A percentile compares a stretch with the other conserved stretches of the same genome.
Conservation (phyloP, 768 basidiomycete genomes). For the Suillus luteus region DNA sequence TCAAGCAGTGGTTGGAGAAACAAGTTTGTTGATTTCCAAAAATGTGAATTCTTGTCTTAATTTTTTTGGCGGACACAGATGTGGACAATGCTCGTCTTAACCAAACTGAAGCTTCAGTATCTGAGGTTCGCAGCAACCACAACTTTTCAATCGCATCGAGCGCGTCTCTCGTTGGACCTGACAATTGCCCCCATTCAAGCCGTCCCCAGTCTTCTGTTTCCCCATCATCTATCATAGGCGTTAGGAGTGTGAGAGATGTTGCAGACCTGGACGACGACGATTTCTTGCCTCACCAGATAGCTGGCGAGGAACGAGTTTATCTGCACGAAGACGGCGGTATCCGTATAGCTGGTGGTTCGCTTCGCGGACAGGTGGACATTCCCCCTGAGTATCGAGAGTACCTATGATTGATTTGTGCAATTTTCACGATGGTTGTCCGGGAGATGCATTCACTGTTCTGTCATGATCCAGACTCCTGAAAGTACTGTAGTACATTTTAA, state of each 20-base stretch:
- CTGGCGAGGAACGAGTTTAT: neutral
- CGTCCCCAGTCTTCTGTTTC: neutral
- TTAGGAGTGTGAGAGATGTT: neutral
- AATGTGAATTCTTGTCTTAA: neutral
- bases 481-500: neutral
- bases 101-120: neutral
- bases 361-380: neutral
- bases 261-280: neutral
- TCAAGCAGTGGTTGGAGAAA: neutral
- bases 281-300: neutral
- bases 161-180: neutral
- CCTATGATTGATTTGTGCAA: neutral
- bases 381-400: constrained; percentile 10
- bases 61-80: neutral
- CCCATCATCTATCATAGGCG: neutral
- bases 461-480: neutral
- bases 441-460: neutral
- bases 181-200: neutral
- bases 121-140: neutral
- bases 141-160: neutral
- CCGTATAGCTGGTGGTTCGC: neutral
- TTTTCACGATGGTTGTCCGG: neutral
- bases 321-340: constrained; percentile 7
- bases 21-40: neutral
- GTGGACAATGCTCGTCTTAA: neutral